phyloP scores from a whole-genome alignment of 2,329 filamentous ascomycete genomes.

The Venturia oleaginea region DNA sequence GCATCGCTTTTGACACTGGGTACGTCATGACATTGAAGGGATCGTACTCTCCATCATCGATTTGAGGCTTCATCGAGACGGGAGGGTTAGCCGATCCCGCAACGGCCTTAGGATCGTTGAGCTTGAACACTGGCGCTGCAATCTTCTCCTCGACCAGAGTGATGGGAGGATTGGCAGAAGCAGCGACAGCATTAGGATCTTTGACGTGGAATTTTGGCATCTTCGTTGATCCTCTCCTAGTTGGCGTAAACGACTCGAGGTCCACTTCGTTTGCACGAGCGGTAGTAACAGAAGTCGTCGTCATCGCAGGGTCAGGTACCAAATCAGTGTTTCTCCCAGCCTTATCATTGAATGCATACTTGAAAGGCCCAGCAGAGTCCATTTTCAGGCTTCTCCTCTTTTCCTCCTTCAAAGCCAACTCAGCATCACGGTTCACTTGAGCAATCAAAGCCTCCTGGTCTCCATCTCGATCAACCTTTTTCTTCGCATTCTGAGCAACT shows the following conservation, averaged over 20 bases:
- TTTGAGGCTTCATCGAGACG: neutral
- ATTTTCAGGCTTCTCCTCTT: neutral
- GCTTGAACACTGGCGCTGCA: neutral
- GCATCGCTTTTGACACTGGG: neutral
- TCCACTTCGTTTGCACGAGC: neutral
- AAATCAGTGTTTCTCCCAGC: neutral
- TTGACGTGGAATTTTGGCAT: neutral
- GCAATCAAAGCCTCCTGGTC: conserved; percentile 1
- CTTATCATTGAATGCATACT: neutral
- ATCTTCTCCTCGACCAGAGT: neutral
- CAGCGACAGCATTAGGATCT: neutral
- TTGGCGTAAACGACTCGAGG: neutral
- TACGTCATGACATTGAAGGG: neutral
- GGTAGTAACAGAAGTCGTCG: neutral
- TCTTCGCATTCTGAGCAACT: conserved; percentile 3
- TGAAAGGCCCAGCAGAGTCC: neutral
- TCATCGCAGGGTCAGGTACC: neutral
- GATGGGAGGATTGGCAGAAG: neutral
- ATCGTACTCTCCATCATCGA: neutral
- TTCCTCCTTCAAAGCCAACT: neutral
- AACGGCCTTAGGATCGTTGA: neutral
- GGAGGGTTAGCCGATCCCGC: neutral
- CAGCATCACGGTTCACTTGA: neutral
- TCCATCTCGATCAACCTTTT: neutral
- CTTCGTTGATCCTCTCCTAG: neutral